These are phyloP conservation scores for Trichopus zeylanicus DNA, from an alignment of 116 monocot genomes.

Conservation along the genomic window DNA sequence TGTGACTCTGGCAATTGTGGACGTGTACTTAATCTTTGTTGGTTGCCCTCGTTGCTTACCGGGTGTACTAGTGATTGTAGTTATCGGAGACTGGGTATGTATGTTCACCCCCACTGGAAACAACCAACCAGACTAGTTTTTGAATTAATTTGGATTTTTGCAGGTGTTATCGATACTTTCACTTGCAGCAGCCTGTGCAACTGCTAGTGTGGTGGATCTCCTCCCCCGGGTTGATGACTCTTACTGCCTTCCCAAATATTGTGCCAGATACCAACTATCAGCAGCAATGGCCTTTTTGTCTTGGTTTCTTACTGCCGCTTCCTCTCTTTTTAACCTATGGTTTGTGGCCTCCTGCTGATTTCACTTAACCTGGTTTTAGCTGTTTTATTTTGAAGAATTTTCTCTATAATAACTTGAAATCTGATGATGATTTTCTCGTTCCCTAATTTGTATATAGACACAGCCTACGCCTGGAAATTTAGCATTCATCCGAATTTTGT, in stretches of 20 bases:
- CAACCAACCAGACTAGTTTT: neutral
- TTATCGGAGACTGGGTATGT: conserved; percentile 72
- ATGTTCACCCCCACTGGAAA: neutral
- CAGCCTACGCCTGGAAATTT: too few species aligned
- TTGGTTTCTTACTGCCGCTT: conserved; percentile 70
- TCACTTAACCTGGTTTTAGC: neutral
- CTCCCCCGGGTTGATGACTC: conserved; percentile 25
- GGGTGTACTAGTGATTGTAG: conserved; percentile 54
- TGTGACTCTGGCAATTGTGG: conserved; percentile 48
- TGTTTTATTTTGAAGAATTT: conserved; percentile 6
- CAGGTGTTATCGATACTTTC: conserved; percentile 69
- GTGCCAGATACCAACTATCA: conserved; percentile 79
- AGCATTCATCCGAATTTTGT: too few species aligned
- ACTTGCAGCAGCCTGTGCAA: conserved; percentile 64
- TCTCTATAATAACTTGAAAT: too few species aligned
- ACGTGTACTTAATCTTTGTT: conserved; percentile 59
- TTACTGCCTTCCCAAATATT: conserved; percentile 39
- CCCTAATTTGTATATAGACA: too few species aligned
- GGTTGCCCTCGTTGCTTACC: conserved; percentile 60
- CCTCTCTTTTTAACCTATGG: conserved; percentile 83
- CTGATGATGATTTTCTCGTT: too few species aligned
- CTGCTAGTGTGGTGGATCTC: conserved; percentile 54
- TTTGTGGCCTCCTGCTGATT: conserved; percentile 51
- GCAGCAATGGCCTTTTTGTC: conserved; percentile 71
- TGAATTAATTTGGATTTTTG: neutral